Evolutionary conservation across 345 rosid species (phyloP).

Genomic region (Aethionema arabicum): DNA sequence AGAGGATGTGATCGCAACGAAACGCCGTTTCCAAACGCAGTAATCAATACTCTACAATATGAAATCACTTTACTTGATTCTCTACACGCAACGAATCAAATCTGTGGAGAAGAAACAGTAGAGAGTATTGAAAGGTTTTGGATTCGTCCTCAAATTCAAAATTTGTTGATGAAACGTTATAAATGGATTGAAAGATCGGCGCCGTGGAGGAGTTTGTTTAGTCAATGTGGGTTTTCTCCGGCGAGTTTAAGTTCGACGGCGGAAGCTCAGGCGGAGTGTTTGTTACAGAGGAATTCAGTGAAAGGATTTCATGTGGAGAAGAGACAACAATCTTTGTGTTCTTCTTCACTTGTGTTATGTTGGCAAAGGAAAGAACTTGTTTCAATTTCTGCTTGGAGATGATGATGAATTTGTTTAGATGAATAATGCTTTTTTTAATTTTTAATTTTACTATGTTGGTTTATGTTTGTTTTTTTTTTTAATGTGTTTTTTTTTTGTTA

Average conservation of each 20-base stretch:
- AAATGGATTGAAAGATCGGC: slow-evolving; percentile 52
- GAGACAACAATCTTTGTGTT: slow-evolving; percentile 59
- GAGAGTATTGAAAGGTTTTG: slow-evolving; percentile 56
- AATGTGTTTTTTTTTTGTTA: not conserved
- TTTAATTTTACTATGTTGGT: not conserved
- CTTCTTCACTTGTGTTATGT: slow-evolving; percentile 59
- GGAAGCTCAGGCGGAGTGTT: slow-evolving; percentile 83
- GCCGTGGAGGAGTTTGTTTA: slow-evolving; percentile 74
- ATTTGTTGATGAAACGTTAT: slow-evolving; percentile 60
- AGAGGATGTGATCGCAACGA: slow-evolving; percentile 80
- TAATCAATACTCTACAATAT: slow-evolving; percentile 65
- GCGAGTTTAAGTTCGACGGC: slow-evolving; percentile 68
- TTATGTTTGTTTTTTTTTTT: not conserved
- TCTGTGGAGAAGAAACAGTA: slow-evolving; percentile 41
- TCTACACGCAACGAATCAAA: slow-evolving; percentile 64
- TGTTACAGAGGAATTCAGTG: slow-evolving; percentile 61
- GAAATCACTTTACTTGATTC: slow-evolving; percentile 63
- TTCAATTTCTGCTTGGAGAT: slow-evolving; percentile 89
- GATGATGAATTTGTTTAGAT: slow-evolving; percentile 41
- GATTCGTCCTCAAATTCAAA: slow-evolving; percentile 69
- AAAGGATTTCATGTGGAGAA: slow-evolving; percentile 88
- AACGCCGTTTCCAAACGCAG: slow-evolving; percentile 67
- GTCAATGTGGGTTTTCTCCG: slow-evolving; percentile 70
- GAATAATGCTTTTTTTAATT: slow-evolving; percentile 21
- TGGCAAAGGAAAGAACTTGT: slow-evolving; percentile 90